Evolutionary conservation across 2,329 filamentous ascomycete species (phyloP).

Genomic region (Ascochyta lentis): DNA sequence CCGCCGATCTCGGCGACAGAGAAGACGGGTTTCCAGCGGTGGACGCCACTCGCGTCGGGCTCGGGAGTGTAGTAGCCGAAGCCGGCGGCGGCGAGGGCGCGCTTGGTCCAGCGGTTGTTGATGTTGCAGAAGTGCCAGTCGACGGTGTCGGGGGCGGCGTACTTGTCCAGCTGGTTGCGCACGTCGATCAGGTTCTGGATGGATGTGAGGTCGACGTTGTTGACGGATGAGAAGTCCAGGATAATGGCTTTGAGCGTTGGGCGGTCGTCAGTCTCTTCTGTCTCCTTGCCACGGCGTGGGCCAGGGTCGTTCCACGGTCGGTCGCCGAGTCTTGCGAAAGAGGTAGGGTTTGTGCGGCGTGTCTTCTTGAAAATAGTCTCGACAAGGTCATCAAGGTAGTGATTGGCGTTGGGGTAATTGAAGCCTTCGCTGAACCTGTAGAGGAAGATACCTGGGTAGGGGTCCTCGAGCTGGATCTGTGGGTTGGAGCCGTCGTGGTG

Average conservation of each 20-base stretch:
- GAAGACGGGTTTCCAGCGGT: conserved; percentile 91
- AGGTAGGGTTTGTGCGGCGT: conserved; percentile 74
- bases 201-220: conserved; percentile 92
- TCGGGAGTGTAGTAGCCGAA: conserved; percentile 79
- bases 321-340: conserved; percentile 67
- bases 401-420: conserved; percentile 93
- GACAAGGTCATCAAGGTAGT: conserved; percentile 76
- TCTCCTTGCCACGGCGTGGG: conserved; percentile 64
- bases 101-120: conserved; percentile 93
- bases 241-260: conserved; percentile 86
- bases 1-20: conserved; percentile 89
- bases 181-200: conserved; percentile 94
- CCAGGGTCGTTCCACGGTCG: conserved; percentile 96
- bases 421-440: conserved; percentile 96
- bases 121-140: conserved; percentile 96
- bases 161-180: conserved; percentile 92
- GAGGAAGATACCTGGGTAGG: conserved; percentile 93
- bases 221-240: conserved; percentile 91
- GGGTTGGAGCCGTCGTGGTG: conserved; percentile 91
- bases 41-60: conserved; percentile 60
- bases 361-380: conserved; percentile 63
- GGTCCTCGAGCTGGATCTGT: conserved; percentile 74
- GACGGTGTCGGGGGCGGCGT: conserved; percentile 79
- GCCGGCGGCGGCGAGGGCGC: conserved; percentile 84
- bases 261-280: conserved; percentile 54